Base-by-base conservation (phyloP, 2,329 filamentous ascomycete species). In the Colletotrichum scovillei region DNA sequence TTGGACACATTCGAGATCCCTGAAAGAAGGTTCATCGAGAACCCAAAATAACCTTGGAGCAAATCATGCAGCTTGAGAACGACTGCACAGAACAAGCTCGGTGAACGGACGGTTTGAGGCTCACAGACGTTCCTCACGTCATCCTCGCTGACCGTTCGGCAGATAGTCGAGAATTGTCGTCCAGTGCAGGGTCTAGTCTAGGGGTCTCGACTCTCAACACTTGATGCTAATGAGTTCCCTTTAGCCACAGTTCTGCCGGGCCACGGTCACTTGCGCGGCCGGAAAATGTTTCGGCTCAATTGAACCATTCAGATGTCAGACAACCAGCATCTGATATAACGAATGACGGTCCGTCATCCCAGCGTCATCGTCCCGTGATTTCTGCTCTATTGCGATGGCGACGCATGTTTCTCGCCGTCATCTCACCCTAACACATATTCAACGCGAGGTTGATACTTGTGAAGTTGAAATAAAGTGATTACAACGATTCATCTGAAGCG, bases 11-110 rank as follows among this genome's bases (percentile, higher is more conserved):
- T 42, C 53, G 59, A 53, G 69, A 35, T 60, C 42, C 65, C 42
- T 53, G n/a, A 19, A 30, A 69, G 69, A 72, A 63, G 66, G 32
- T 72, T 72, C 24, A n/a, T 64, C 53, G 26, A 60, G 55, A 69
- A 55, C 58, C 53, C 59, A 56, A 64, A 69, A 42, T 55, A 63
- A 28, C 59, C 58, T 46, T 32, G 26, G 52, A 42, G 65, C 53
- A 72, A 57, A 4, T 38, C 16, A 64, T 26, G 35, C 16, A 32
- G 24, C 11, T 22, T 65, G 5, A 35, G 32, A 30, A 38, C 28
- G 22, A 67, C 24, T 63, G 38, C 38, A 42, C 56, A 57, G 26
- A 38, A 19, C 14, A 28, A 22, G 57, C 14, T 52, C 14, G 9
- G 19, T 57, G 52, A 63, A 63, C 64, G 24, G 59, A 42, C 69